Conservation (phyloP, 208 protist species). For the Leishmania tropica region DNA sequence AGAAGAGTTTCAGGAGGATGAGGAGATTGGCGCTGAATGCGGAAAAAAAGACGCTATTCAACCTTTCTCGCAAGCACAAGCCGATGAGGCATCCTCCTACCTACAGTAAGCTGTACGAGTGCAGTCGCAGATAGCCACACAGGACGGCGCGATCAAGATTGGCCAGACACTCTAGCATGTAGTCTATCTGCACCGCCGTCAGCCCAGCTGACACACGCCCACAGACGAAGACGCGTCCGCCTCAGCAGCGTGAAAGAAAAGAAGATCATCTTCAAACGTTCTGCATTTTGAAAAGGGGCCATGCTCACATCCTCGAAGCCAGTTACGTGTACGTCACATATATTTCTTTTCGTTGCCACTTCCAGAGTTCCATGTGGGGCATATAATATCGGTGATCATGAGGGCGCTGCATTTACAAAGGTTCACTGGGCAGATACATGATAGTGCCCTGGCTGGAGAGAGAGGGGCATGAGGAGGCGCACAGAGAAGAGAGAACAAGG, state of each 20-base stretch:
- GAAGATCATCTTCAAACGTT: background rate
- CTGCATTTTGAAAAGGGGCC: background rate
- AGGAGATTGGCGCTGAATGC: background rate
- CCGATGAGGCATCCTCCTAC: background rate
- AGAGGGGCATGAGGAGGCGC: background rate
- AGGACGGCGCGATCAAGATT: background rate
- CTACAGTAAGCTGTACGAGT: no score
- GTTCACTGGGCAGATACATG: background rate
- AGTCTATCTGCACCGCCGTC: background rate
- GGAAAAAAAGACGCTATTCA: no score
- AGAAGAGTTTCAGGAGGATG: background rate
- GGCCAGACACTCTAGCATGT: background rate
- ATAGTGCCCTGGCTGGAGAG: background rate
- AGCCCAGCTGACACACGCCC: background rate
- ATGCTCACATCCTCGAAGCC: background rate
- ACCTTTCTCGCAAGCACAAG: background rate
- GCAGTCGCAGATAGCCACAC: background rate
- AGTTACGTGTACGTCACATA: background rate
- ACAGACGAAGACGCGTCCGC: background rate
- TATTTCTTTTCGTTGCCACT: background rate
- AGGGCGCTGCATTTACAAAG: background rate
- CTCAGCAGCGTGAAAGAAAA: background rate
- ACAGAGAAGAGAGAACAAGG: background rate
- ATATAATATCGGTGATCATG: background rate
- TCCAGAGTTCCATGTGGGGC: background rate